phyloP scores from a whole-genome alignment of 1,284 basidiomycete species.

The Pulveroboletus sp. region DNA sequence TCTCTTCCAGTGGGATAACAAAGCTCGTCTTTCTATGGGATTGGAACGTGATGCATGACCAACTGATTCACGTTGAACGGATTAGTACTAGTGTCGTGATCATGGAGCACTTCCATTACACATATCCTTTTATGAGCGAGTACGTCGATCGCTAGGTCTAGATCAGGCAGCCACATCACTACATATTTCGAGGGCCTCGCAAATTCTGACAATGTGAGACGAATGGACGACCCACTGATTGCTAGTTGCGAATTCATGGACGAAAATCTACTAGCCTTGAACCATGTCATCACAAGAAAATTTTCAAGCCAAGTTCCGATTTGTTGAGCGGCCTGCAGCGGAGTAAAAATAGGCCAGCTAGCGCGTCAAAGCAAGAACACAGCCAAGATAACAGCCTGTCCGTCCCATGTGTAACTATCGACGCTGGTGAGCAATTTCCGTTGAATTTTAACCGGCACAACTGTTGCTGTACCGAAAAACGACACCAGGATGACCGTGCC shows the following conservation, averaged over 20 bases:
- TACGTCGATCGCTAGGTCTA: conserved; percentile 16
- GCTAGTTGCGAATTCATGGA: not conserved
- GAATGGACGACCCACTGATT: not conserved
- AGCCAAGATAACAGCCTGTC: conserved; percentile 3
- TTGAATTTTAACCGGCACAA: conserved; percentile 27
- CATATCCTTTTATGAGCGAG: conserved; percentile 10
- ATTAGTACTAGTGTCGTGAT: not conserved
- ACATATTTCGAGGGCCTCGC: not conserved
- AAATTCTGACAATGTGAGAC: not conserved
- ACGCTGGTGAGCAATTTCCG: conserved; percentile 28
- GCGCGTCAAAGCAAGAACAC: conserved; percentile 10
- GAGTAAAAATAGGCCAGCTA: not conserved
- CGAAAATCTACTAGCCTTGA: not conserved
- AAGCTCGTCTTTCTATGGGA: not conserved
- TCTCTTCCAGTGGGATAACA: not conserved
- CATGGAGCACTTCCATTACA: conserved; percentile 23
- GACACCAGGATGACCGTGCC: conserved; percentile 14
- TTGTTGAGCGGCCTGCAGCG: not conserved
- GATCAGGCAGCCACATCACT: not conserved
- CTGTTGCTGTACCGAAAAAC: conserved; percentile 11
- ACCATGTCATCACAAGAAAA: not conserved
- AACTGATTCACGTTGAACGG: conserved; percentile 11
- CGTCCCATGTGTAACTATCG: conserved; percentile 15
- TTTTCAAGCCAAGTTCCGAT: conserved; percentile 4
- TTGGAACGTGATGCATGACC: not conserved